A percentile compares a stretch with the other conserved stretches of the same genome.
These are phyloP conservation scores for Alternaria metachromatica DNA, from an alignment of 2,329 filamentous ascomycete genomes.

Conservation along the genomic window DNA sequence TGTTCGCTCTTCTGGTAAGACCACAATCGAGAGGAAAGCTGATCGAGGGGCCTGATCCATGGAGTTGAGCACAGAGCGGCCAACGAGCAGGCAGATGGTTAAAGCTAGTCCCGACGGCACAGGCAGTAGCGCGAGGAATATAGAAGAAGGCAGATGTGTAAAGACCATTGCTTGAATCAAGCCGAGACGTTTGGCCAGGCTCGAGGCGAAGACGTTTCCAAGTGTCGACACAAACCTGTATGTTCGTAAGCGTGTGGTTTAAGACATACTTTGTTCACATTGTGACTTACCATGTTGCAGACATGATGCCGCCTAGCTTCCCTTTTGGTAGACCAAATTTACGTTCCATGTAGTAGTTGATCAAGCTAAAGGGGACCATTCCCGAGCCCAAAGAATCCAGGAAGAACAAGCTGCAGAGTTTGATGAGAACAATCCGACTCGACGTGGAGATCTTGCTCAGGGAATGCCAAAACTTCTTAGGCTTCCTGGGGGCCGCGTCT, in stretches of 20 bases:
- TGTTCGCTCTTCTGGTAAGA: constrained; percentile 45
- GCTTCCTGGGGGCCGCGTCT: constrained; percentile 21
- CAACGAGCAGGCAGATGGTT: constrained; percentile 42
- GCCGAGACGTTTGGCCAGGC: constrained; percentile 68
- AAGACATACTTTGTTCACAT: too few relatives aligned
- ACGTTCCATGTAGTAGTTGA: constrained; percentile 64
- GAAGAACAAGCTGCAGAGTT: constrained; percentile 71
- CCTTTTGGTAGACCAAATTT: constrained; percentile 63
- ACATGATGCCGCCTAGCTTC: constrained; percentile 62
- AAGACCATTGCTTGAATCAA: constrained; percentile 55
- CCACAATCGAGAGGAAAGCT: constrained; percentile 44
- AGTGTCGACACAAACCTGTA: constrained; percentile 40
- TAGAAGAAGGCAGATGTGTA: constrained; percentile 46
- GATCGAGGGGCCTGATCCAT: constrained; percentile 50
- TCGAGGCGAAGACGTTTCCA: constrained; percentile 41
- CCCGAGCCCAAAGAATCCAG: constrained; percentile 75
- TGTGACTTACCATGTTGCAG: constrained; percentile 48
- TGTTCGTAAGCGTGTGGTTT: background rate
- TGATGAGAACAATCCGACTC: constrained; percentile 62
- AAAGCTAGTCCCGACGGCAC: constrained; percentile 28
- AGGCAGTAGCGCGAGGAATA: constrained; percentile 45
- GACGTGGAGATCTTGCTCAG: constrained; percentile 65
- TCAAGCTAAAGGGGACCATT: constrained; percentile 60
- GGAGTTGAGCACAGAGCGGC: constrained; percentile 40
- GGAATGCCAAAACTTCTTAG: constrained; percentile 26